Conservation (phyloP, 2,329 filamentous ascomycete genomes). For the Neodidymelliopsis sp. region DNA sequence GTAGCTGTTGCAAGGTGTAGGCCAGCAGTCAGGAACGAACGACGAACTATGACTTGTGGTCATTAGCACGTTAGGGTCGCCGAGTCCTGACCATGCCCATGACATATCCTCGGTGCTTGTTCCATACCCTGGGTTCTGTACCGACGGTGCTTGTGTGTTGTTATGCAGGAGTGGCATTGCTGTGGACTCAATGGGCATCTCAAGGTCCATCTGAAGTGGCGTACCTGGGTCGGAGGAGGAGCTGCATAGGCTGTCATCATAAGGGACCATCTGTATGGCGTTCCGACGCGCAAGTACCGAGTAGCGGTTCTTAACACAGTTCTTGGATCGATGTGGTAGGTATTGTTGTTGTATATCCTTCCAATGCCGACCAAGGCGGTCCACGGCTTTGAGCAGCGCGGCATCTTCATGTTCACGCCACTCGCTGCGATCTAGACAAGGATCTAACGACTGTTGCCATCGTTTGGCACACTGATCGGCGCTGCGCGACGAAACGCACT, state of each 20-base stretch:
- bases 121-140: neutral
- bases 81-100: neutral
- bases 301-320: slow-evolving; percentile 51
- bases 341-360: slow-evolving; percentile 46
- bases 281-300: slow-evolving; percentile 13
- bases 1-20: neutral
- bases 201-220: neutral
- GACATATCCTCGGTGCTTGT: neutral
- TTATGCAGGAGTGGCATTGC: neutral
- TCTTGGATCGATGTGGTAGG: slow-evolving; percentile 49
- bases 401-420: slow-evolving; percentile 50
- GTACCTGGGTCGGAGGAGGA: slow-evolving; percentile 13
- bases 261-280: neutral
- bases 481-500: slow-evolving; percentile 48
- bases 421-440: slow-evolving; percentile 50
- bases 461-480: slow-evolving; percentile 57
- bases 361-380: slow-evolving; percentile 48
- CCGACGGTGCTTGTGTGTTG: neutral
- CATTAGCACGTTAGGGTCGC: neutral
- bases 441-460: slow-evolving; percentile 56
- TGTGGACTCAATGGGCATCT: neutral
- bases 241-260: slow-evolving; percentile 5
- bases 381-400: slow-evolving; percentile 1
- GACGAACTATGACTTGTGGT: neutral
- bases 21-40: neutral